These are phyloP conservation scores for Tricholoma hemisulphureum DNA, from an alignment of 768 basidiomycete genomes.

Conservation along the genomic window DNA sequence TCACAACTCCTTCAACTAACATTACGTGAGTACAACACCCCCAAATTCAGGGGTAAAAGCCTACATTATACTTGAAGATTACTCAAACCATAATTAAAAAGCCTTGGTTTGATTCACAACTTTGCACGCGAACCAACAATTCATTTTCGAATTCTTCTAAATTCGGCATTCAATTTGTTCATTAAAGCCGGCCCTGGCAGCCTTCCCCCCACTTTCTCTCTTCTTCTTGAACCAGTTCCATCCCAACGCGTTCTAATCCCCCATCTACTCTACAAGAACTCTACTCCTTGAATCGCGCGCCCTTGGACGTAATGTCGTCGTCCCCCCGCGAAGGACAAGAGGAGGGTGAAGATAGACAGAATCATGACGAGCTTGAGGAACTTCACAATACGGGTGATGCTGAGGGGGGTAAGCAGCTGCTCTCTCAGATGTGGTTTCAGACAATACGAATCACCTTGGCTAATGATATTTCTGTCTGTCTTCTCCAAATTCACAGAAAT, in stretches of 20 bases:
- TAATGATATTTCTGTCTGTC: constrained; percentile 24
- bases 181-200: constrained; percentile 70
- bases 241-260: constrained; percentile 29
- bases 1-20: constrained; percentile 10
- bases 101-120: constrained; percentile 52
- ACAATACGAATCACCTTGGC: constrained; percentile 3
- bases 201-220: constrained; percentile 61
- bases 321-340: constrained; percentile 54
- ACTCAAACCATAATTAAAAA: constrained; percentile 55
- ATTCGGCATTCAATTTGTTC: constrained; percentile 70
- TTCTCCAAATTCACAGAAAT: constrained; percentile 33
- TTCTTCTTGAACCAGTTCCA: constrained; percentile 41
- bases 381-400: constrained; percentile 38
- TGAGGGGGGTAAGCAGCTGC: constrained; percentile 39
- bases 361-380: constrained; percentile 59
- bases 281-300: constrained; percentile 29
- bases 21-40: constrained; percentile 64
- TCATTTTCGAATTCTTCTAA: constrained; percentile 60
- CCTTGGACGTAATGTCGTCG: constrained; percentile 53
- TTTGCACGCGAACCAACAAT: constrained; percentile 74
- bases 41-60: constrained; percentile 58
- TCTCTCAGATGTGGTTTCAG: not conserved
- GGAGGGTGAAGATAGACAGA: constrained; percentile 52
- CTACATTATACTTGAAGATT: constrained; percentile 46
- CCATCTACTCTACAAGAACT: constrained; percentile 21